These are phyloP conservation scores for Wickerhamiella azyma DNA, from an alignment of 805 yeast species.

Conservation along the genomic window DNA sequence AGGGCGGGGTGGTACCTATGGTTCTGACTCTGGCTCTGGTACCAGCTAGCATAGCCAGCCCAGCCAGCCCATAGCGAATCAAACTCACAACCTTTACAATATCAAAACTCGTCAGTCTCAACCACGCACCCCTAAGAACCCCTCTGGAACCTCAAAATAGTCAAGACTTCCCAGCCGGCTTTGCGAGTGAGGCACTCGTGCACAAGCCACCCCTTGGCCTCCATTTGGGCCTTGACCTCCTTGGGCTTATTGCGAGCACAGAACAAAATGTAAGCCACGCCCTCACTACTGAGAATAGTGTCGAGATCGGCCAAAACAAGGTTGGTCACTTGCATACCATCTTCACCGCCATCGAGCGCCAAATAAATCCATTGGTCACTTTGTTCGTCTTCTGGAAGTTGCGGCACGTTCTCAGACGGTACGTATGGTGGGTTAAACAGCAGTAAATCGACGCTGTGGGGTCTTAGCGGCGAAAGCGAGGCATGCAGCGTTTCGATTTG, in stretches of 20 bases:
- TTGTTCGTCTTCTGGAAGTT: conserved; percentile 34
- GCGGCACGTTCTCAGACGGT: conserved; percentile 68
- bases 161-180: conserved; percentile 92
- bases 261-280: conserved; percentile 77
- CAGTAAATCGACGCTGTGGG: conserved; percentile 46
- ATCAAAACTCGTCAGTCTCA: too few relatives aligned
- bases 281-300: conserved; percentile 38
- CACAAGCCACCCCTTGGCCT: conserved; percentile 38
- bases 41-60: too few relatives aligned
- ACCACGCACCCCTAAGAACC: not conserved
- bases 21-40: too few relatives aligned
- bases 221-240: conserved; percentile 38
- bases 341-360: conserved; percentile 78
- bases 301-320: conserved; percentile 42
- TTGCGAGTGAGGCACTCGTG: conserved; percentile 48
- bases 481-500: conserved; percentile 46
- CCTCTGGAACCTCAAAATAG: conserved; percentile 48
- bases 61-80: too few relatives aligned
- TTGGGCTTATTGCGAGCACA: conserved; percentile 85
- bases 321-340: conserved; percentile 82
- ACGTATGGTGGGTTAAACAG: conserved; percentile 96
- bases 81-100: too few relatives aligned
- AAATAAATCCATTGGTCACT: conserved; percentile 69
- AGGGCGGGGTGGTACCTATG: too few relatives aligned
- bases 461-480: conserved; percentile 29